Evolutionary conservation across 371 early-diverging fungal species (phyloP), one percentile per base, ranked within the genome.

Genomic region (Synchytrium microbalum): DNA sequence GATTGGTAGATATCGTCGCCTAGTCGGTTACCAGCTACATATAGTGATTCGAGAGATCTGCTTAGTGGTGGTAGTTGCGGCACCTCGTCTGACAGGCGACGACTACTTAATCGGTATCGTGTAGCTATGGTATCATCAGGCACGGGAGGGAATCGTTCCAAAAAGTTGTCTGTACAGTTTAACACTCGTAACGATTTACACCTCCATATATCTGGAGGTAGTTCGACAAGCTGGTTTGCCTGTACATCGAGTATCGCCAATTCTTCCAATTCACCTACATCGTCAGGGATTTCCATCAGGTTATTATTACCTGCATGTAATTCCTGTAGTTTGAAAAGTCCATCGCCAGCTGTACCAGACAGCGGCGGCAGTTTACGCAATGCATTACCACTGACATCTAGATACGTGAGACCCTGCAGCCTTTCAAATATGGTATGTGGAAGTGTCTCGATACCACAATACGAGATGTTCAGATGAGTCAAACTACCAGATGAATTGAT

Each of bases 181-280:
- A 91, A 68, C 13, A 71, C 59, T 52, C 75, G 72, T n/a, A 95
- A 79, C 19, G 75, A 77, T 16, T 83, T 71, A 72, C 90, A 88
- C 53, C 81, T 69, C 95, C 94, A 94, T n/a, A 95, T 90, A 46
- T 90, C 90, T 8, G 82, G 77, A 1, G 93, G 92, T 0, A 95
- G 70, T 46, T 80, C 69, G 54, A 80, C 80, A 32, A 95, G 67
- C 61, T 86, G 81, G 72, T 95, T 91, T 66, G 74, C 73, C 60
- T 89, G 87, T 24, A 88, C 65, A 57, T 88, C 86, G 32, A 91
- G 69, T 3, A 68, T 63, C 3, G 62, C 46, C 59, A 91, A 70
- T 10, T 81, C 72, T 27, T 72, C 73, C 31, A 90, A 67, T 13
- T 73, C 67, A 13, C 83, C 75, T 52, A 91, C 76, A 60, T 87